Evolutionary conservation across 805 yeast genomes (phyloP), one percentile per base, ranked within the genome.

Genomic region (Candida lessepsii): DNA sequence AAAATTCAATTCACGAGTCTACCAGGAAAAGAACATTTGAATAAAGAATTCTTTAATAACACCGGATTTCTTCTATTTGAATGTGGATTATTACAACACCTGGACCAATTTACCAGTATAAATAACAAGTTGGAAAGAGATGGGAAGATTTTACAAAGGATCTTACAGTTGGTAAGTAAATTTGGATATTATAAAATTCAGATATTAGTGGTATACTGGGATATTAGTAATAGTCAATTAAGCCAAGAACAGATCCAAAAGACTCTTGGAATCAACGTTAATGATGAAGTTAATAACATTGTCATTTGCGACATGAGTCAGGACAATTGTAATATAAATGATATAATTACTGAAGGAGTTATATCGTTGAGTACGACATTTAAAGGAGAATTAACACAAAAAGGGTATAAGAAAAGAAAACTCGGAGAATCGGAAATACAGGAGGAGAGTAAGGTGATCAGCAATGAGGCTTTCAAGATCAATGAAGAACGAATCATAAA

Each of bases 41-140:
- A 65, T 18, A 61, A 61, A 21, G 57, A 56, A 7, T 63, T 63
- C 36, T 75, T 75, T 48, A 52, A 59, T 19, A 56, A 60, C 16
- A 55, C 73, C 4, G 63, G 72, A 1, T 67, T 75, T 38, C 39
- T 81, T 4, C 46, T 81, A 3, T 65, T 79, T 49, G 81, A 78
- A 47, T 67, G 80, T 46, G 85, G 85, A 2, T 50, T 71, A 17
- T 49, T 62, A 2, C 51, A 43, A 4, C 42, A 30, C 2, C n/a
- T 13, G 15, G 13, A 32, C 4, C 39, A 35, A 18, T 46, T 32
- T 29, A 9, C 17, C 7, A 29, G 10, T 11, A 50, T 67, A 8
- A 37, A 46, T n/a, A 55, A 51, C 5, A 74, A 71, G 44, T 51
- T 73, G 18, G 40, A 40, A 9, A 36, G 63, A n/a, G 80, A 75